Evolutionary conservation across 2,329 filamentous ascomycete species (phyloP).

Genomic region (Pseudogymnoascus sp.): DNA sequence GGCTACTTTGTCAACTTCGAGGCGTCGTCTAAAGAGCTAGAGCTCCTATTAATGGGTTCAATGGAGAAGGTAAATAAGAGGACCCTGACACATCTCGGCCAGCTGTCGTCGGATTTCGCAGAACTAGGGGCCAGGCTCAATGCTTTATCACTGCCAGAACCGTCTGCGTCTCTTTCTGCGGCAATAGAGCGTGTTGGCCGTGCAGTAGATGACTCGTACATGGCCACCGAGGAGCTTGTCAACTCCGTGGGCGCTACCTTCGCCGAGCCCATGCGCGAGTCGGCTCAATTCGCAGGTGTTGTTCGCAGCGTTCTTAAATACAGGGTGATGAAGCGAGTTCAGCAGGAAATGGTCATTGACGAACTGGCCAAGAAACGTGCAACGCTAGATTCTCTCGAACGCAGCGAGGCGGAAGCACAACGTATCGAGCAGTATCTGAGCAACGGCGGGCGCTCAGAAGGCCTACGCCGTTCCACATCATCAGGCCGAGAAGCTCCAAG

Average conservation of each 20-base stretch:
- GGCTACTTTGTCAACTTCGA: conserved; percentile 96
- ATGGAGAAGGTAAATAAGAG: conserved; percentile 96
- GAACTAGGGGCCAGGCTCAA: conserved; percentile 96
- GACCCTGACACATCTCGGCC: conserved; percentile 75
- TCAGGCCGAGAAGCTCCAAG: conserved; percentile 43
- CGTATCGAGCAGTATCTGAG: conserved; percentile 90
- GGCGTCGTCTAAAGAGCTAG: conserved; percentile 81
- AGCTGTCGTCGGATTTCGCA: conserved; percentile 77
- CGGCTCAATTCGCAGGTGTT: conserved; percentile 91
- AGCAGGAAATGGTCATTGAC: conserved; percentile 94
- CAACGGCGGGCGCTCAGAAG: conserved; percentile 52
- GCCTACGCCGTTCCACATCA: conserved; percentile 60
- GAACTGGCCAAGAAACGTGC: conserved; percentile 81
- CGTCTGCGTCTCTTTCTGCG: conserved; percentile 76
- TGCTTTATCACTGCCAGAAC: conserved; percentile 90
- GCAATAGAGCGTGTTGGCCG: conserved; percentile 94
- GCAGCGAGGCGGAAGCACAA: conserved; percentile 84
- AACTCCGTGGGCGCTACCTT: conserved; percentile 85
- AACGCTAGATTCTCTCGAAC: conserved; percentile 80
- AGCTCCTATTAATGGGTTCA: conserved; percentile 77
- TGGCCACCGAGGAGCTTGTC: conserved; percentile 87
- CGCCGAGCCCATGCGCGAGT: conserved; percentile 95
- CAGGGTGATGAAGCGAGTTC: conserved; percentile 84
- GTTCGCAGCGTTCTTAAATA: conserved; percentile 85
- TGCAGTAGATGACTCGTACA: conserved; percentile 90